Evolutionary conservation across 495 filamentous ascomycete species (phyloP).

Genomic region (Cladorrhinum samala): DNA sequence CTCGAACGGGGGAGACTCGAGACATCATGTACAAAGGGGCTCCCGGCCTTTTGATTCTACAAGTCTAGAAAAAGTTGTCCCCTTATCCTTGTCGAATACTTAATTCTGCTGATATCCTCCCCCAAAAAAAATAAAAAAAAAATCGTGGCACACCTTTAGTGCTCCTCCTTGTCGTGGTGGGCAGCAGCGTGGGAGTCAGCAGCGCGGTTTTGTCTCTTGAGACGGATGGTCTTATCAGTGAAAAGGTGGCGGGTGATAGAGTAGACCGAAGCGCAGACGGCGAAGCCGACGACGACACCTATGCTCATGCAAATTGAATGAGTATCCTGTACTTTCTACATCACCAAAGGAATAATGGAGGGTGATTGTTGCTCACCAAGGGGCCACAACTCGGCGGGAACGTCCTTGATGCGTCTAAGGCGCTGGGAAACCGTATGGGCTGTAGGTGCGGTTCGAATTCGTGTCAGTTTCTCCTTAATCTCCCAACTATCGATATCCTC

Average conservation of each 20-base stretch:
- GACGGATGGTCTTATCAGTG: slow-evolving; percentile 86
- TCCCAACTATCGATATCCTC: background rate
- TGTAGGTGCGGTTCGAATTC: slow-evolving; percentile 31
- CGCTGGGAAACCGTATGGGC: slow-evolving; percentile 96
- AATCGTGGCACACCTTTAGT: slow-evolving; percentile 33
- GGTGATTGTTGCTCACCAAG: slow-evolving; percentile 59
- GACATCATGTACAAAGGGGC: slow-evolving; percentile 21
- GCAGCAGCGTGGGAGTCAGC: slow-evolving; percentile 25
- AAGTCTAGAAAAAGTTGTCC: slow-evolving; percentile 2
- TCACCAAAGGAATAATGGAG: no score
- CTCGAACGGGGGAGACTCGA: background rate
- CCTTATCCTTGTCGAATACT: slow-evolving; percentile 12
- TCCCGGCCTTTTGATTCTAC: slow-evolving; percentile 4
- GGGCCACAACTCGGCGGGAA: slow-evolving; percentile 91
- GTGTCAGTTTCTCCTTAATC: slow-evolving; percentile 19
- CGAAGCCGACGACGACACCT: slow-evolving; percentile 78
- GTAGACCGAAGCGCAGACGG: slow-evolving; percentile 65
- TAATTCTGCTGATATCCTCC: background rate
- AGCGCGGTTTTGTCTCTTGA: slow-evolving; percentile 51
- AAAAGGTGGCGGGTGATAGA: slow-evolving; percentile 73
- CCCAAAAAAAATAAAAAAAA: no score
- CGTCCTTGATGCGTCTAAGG: slow-evolving; percentile 74
- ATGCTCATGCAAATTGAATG: slow-evolving; percentile 8
- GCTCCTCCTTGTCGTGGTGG: slow-evolving; percentile 17
- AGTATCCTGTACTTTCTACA: background rate